These are phyloP conservation scores for Raddia guianensis DNA, from an alignment of 176 grass and related monocot genomes.

Conservation along the genomic window DNA sequence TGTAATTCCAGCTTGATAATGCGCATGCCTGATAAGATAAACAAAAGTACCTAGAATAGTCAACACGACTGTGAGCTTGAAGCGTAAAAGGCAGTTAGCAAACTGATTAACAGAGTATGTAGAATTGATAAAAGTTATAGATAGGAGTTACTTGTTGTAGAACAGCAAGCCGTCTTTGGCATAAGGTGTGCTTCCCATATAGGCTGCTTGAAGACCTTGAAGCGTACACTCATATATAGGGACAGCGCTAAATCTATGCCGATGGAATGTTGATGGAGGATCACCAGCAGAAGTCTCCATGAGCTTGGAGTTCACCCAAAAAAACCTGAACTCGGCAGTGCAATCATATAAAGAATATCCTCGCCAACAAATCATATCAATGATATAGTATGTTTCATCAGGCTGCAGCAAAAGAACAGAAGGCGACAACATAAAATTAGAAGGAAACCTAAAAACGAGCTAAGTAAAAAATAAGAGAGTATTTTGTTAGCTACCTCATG, in stretches of 20 bases:
- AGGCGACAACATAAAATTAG: neutral
- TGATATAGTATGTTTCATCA: constrained; percentile 91
- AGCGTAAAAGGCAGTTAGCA: neutral
- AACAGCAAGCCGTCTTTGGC: constrained; percentile 90
- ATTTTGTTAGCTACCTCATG: constrained; percentile 60
- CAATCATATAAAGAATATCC: constrained; percentile 93
- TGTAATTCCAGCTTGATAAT: constrained; percentile 90
- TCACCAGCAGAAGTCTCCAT: constrained; percentile 79
- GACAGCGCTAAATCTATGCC: constrained; percentile 67
- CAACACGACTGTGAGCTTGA: neutral
- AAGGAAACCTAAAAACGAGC: neutral
- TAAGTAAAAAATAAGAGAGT: neutral
- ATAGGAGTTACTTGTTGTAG: constrained; percentile 79
- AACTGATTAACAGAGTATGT: constrained; percentile 8
- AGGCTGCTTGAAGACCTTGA: constrained; percentile 75
- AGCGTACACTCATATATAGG: constrained; percentile 76
- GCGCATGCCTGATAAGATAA: constrained; percentile 70
- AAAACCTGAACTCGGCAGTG: constrained; percentile 90
- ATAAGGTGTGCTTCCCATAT: constrained; percentile 64
- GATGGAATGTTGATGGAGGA: constrained; percentile 74
- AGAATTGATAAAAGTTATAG: constrained; percentile 21
- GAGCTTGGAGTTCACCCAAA: constrained; percentile 92
- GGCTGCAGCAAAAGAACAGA: constrained; percentile 50
- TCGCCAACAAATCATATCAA: constrained; percentile 97
- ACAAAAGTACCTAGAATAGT: neutral